These are phyloP conservation scores for Cryphonectria japonica DNA, from an alignment of 2,329 filamentous ascomycete species.

Conservation along the genomic window DNA sequence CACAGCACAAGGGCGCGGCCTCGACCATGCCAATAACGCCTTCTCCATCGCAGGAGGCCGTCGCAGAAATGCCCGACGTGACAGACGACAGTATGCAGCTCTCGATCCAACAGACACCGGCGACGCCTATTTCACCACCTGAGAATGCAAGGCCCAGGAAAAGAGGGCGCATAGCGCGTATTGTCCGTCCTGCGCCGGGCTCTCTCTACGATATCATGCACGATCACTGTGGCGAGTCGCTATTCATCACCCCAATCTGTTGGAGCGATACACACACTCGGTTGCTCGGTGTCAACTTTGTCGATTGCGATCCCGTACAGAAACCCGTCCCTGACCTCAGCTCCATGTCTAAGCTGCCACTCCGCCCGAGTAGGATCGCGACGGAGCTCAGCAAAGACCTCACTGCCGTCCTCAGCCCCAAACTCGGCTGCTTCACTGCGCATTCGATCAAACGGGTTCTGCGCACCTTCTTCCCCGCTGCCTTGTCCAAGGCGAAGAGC, in stretches of 20 bases:
- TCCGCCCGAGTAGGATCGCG: constrained; percentile 46
- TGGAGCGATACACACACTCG: constrained; percentile 58
- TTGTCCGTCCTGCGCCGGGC: constrained; percentile 47
- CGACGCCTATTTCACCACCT: constrained; percentile 15
- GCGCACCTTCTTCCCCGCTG: constrained; percentile 46
- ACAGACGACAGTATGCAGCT: constrained; percentile 1
- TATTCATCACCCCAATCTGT: constrained; percentile 57
- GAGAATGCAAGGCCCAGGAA: constrained; percentile 22
- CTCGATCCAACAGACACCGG: neutral
- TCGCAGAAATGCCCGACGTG: neutral
- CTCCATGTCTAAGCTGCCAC: constrained; percentile 19
- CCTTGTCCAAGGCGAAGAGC: constrained; percentile 38
- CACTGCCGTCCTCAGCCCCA: constrained; percentile 45
- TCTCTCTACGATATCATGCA: constrained; percentile 59
- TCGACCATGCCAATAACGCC: constrained; percentile 10
- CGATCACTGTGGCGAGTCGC: constrained; percentile 49
- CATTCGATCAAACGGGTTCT: constrained; percentile 50
- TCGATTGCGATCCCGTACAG: constrained; percentile 46
- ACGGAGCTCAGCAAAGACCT: constrained; percentile 48
- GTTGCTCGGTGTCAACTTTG: constrained; percentile 53
- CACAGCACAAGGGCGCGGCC: constrained; percentile 8
- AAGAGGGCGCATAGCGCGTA: constrained; percentile 37
- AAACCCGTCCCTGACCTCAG: constrained; percentile 43
- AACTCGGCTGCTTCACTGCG: constrained; percentile 41
- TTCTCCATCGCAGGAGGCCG: constrained; percentile 14